phyloP scores from a whole-genome alignment of 805 yeast genomes.

The Yarrowia sp. region DNA sequence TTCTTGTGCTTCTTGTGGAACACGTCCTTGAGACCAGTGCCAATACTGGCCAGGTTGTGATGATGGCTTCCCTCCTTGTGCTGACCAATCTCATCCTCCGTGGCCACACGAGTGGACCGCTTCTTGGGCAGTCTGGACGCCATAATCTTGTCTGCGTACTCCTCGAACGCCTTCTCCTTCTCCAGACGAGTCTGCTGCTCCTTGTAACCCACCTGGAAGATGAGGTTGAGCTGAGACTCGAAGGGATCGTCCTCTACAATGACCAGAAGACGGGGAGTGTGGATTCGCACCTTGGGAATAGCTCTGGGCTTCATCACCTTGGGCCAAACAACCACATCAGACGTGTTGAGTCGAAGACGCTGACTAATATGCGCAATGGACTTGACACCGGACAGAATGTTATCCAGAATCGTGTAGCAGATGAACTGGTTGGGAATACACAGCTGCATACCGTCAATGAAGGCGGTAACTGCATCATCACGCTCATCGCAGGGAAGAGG shows the following conservation, averaged over 20 bases:
- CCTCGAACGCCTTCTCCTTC: constrained; percentile 56
- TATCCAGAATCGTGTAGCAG: constrained; percentile 81
- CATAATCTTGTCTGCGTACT: constrained; percentile 46
- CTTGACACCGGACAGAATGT: constrained; percentile 70
- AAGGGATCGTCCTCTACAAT: constrained; percentile 89
- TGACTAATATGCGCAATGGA: constrained; percentile 61
- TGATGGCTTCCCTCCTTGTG: constrained; percentile 9
- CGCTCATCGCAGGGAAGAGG: constrained; percentile 24
- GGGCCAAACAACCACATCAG: constrained; percentile 37
- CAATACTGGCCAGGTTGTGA: constrained; percentile 15
- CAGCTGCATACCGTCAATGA: constrained; percentile 50
- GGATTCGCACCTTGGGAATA: constrained; percentile 59
- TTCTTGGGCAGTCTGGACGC: constrained; percentile 39
- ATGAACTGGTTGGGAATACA: constrained; percentile 74
- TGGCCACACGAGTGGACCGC: constrained; percentile 21
- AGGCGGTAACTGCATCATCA: constrained; percentile 45
- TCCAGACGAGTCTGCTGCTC: constrained; percentile 65
- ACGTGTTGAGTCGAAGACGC: constrained; percentile 41
- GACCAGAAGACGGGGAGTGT: constrained; percentile 63
- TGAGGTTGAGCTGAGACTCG: constrained; percentile 72
- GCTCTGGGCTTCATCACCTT: constrained; percentile 45
- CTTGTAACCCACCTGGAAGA: constrained; percentile 65
- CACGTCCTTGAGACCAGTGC: constrained; percentile 32
- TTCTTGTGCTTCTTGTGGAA: constrained; percentile 30
- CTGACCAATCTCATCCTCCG: constrained; percentile 27